Evolutionary conservation across 768 basidiomycete species (phyloP), one percentile per base, ranked within the genome.

Genomic region (Suillus cothurnatus): DNA sequence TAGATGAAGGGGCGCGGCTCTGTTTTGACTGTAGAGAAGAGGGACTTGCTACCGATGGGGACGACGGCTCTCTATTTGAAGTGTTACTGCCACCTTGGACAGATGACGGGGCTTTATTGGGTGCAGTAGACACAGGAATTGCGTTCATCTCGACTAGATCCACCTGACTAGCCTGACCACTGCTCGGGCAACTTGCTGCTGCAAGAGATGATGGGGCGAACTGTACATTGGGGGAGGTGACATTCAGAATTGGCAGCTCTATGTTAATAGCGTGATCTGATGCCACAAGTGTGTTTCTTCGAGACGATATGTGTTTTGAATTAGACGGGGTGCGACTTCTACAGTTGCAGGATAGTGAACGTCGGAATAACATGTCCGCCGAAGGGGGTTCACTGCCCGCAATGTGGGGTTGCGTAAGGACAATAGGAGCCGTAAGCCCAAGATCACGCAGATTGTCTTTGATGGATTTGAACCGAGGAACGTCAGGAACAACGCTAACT

Each of bases 391-490:
- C 58, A 28, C 63, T 61, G 4, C 63, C 63, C 21, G 63, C 14
- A 32, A 62, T 15, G 28, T 31, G 43, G n/a, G 63, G 63, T 15
- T 64, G 63, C 43, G 12, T 32, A 17, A 28, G 21, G 39, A 62
- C 58, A 34, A 62, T 26, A 53, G 43, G 61, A n/a, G 31, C n/a
- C 12, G 43, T 61, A 19, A 62, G 59, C 6, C 59, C 61, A 43
- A 63, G 59, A n/a, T 64, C 63, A 19, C 23, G 57, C 23, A 62
- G 1, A 43, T 39, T 62, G 41, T 64, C 63, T 21, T 62, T 64
- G 7, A 49, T 64, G 5, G 63, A 63, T 32, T 38, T 63, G 38
- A 62, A 38, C 6, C 17, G 57, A n/a, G 63, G 63, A 15, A 26
- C n/a, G 8, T 6, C 12, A 17, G 28, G 19, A 1, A 62, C 6